phyloP scores from a whole-genome alignment of 345 rosid species.

The Rhizophora mangle region DNA sequence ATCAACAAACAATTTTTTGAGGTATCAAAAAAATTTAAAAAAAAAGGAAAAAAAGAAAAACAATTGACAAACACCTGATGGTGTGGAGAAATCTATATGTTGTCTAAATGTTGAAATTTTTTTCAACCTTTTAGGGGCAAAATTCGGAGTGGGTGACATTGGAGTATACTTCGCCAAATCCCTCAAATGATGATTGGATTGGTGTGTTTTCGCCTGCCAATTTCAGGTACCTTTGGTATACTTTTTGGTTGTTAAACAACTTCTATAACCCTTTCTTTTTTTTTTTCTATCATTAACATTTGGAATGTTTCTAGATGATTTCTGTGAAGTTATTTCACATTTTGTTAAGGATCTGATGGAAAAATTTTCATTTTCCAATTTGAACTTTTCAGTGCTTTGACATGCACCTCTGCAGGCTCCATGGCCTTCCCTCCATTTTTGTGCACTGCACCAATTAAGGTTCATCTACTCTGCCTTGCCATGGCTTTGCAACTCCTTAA shows the following conservation, averaged over 20 bases:
- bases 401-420: constrained; percentile 45
- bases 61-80: neutral
- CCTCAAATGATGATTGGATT: constrained; percentile 70
- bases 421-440: constrained; percentile 43
- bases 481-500: neutral
- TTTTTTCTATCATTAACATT: neutral
- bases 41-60: too few relatives aligned
- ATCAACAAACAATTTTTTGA: too few relatives aligned
- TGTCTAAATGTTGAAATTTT: neutral
- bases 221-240: constrained; percentile 44
- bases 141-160: constrained; percentile 53
- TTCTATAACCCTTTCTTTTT: neutral
- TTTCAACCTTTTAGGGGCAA: constrained; percentile 40
- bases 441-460: constrained; percentile 78
- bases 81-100: neutral
- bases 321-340: neutral
- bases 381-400: constrained; percentile 45
- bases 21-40: too few relatives aligned
- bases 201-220: constrained; percentile 77
- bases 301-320: neutral
- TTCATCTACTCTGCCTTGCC: constrained; percentile 14
- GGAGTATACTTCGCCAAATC: constrained; percentile 42
- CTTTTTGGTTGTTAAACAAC: neutral
- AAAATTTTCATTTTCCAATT: neutral
- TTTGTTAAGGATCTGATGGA: neutral